Conservation (phyloP, 805 yeast genomes). For the Lipomyces yamadae region DNA sequence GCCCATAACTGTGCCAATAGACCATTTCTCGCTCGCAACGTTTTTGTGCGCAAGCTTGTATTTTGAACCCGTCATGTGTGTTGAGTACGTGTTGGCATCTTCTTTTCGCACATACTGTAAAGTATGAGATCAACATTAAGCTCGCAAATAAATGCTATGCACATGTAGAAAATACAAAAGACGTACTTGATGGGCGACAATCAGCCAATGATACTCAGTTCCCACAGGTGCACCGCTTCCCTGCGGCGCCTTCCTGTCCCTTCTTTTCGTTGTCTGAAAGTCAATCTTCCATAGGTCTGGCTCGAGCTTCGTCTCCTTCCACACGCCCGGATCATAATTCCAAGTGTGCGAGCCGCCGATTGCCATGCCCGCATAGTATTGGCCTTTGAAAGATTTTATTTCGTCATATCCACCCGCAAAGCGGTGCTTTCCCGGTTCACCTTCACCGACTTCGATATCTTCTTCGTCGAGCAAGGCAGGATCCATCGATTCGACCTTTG, state of each 20-base stretch:
- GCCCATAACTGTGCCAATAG: conserved; percentile 6
- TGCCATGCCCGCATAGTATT: conserved; percentile 8
- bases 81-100: conserved; percentile 6
- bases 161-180: background rate
- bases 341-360: conserved; percentile 7
- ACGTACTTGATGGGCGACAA: conserved; percentile 7
- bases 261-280: conserved; percentile 7
- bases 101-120: conserved; percentile 7
- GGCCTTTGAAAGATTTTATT: conserved; percentile 2
- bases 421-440: background rate
- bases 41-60: conserved; percentile 10
- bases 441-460: background rate
- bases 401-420: conserved; percentile 6
- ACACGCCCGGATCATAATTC: conserved; percentile 6
- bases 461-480: conserved; percentile 6
- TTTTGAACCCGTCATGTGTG: conserved; percentile 5
- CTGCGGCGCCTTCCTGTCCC: conserved; percentile 5
- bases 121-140: background rate
- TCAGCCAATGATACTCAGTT: conserved; percentile 6
- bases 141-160: background rate
- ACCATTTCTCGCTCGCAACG: conserved; percentile 7
- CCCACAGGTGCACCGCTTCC: conserved; percentile 4
- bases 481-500: conserved; percentile 3
- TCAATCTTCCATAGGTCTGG: conserved; percentile 10
- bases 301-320: conserved; percentile 10